Evolutionary conservation across 352 stramenopile species (phyloP).

Genomic region (Globisporangium carolinianum): DNA sequence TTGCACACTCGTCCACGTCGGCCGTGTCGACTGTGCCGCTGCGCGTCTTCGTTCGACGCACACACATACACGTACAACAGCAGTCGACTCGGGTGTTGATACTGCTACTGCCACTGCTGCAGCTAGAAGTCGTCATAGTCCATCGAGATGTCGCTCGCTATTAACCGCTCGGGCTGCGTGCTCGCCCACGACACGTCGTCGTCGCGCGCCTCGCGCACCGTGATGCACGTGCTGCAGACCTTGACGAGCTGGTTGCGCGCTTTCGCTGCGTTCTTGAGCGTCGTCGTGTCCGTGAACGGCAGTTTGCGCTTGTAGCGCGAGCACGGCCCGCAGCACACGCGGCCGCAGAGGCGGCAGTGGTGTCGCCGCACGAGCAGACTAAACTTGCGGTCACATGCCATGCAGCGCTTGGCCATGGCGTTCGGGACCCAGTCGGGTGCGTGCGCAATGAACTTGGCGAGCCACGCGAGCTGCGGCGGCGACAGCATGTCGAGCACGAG

Average conservation of each 20-base stretch:
- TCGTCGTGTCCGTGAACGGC: conserved; percentile 35
- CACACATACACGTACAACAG: neutral
- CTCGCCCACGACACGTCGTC: conserved; percentile 51
- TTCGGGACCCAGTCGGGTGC: conserved; percentile 70
- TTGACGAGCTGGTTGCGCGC: conserved; percentile 40
- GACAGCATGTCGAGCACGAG: conserved; percentile 73
- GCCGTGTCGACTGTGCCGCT: no score
- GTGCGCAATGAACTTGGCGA: conserved; percentile 71
- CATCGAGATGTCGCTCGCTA: conserved; percentile 41
- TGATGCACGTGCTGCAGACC: conserved; percentile 72
- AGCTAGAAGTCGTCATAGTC: conserved; percentile 50
- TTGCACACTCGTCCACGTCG: no score
- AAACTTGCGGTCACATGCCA: conserved; percentile 69
- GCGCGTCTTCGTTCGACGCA: neutral
- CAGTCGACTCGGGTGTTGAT: conserved; percentile 12
- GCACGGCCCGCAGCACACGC: conserved; percentile 74
- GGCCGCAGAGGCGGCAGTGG: conserved; percentile 77
- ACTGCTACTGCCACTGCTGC: no score
- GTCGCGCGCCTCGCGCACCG: conserved; percentile 38
- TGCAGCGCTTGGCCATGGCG: conserved; percentile 57
- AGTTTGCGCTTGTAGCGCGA: conserved; percentile 72
- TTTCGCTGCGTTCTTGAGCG: conserved; percentile 33
- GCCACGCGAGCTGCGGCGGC: conserved; percentile 59
- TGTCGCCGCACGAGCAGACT: conserved; percentile 63
- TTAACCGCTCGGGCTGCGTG: conserved; percentile 37